Evolutionary conservation across 2,329 filamentous ascomycete genomes (phyloP).

Genomic region (Daldinia sp.): DNA sequence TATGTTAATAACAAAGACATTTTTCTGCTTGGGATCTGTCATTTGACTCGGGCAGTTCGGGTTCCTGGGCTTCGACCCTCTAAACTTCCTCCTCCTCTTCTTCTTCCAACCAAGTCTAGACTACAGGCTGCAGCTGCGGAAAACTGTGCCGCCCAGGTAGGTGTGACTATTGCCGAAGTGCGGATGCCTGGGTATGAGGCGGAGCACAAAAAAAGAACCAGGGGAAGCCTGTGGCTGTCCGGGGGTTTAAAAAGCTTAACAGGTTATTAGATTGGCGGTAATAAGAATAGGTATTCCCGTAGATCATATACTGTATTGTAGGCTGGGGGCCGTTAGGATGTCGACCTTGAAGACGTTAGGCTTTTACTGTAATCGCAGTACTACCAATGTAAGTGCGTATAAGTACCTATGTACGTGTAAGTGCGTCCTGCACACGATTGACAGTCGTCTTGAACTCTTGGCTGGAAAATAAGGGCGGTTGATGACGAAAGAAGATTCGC

Average conservation of each 20-base stretch:
- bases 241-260: constrained; percentile 21
- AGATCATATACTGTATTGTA: constrained; percentile 1
- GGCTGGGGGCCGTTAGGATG: too few relatives aligned
- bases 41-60: constrained; percentile 23
- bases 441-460: not conserved
- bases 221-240: not conserved
- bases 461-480: not conserved
- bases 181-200: constrained; percentile 25
- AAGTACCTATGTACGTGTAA: too few relatives aligned
- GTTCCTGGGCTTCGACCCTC: constrained; percentile 12
- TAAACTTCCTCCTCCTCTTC: too few relatives aligned
- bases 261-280: not conserved
- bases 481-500: not conserved
- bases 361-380: too few relatives aligned
- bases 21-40: constrained; percentile 16
- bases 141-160: constrained; percentile 15
- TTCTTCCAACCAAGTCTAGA: too few relatives aligned
- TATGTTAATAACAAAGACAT: constrained; percentile 30
- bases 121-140: constrained; percentile 8
- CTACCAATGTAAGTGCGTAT: too few relatives aligned
- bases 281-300: constrained; percentile 16
- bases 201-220: constrained; percentile 23
- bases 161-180: constrained; percentile 12
- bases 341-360: too few relatives aligned
- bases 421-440: not conserved